Evolutionary conservation across 805 yeast species (phyloP).

Genomic region (Blastobotrys peoriensis): DNA sequence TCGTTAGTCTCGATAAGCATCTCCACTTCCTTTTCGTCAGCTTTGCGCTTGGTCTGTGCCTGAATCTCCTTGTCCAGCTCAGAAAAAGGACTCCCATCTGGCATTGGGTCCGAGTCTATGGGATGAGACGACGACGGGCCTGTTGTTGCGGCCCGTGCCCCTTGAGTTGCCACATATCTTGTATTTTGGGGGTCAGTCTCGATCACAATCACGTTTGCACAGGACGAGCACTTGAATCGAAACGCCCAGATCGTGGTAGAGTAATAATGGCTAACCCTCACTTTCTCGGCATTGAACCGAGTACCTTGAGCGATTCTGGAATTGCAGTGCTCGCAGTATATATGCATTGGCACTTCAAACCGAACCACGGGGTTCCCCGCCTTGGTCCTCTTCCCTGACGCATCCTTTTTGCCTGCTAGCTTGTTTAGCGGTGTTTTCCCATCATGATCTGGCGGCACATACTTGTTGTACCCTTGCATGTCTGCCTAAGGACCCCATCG

Average conservation of each 20-base stretch:
- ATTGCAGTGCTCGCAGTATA: constrained; percentile 25
- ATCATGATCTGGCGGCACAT: constrained; percentile 32
- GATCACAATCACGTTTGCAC: constrained; percentile 23
- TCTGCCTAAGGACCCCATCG: too few species aligned
- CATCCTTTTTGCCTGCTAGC: constrained; percentile 25
- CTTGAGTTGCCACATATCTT: constrained; percentile 16
- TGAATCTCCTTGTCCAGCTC: constrained; percentile 14
- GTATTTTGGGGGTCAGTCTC: constrained; percentile 30
- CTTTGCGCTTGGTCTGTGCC: constrained; percentile 5
- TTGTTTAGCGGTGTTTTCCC: constrained; percentile 26
- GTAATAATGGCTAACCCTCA: constrained; percentile 24
- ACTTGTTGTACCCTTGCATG: constrained; percentile 24
- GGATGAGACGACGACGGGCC: constrained; percentile 11
- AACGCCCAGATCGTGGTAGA: constrained; percentile 28
- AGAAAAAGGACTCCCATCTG: constrained; percentile 15
- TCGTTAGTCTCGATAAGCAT: constrained; percentile 15
- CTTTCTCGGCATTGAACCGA: constrained; percentile 30
- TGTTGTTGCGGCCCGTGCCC: constrained; percentile 1
- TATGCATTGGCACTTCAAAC: constrained; percentile 28
- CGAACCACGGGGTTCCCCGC: constrained; percentile 26
- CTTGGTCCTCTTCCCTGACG: constrained; percentile 24
- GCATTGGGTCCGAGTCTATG: neutral
- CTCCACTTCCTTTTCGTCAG: constrained; percentile 12
- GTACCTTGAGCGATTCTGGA: constrained; percentile 25
- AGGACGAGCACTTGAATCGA: constrained; percentile 25